A percentile compares a stretch with the other conserved stretches of the same genome.
These are phyloP conservation scores for Colletotrichum coccodes DNA, from an alignment of 2,329 filamentous ascomycete species.

Conservation along the genomic window DNA sequence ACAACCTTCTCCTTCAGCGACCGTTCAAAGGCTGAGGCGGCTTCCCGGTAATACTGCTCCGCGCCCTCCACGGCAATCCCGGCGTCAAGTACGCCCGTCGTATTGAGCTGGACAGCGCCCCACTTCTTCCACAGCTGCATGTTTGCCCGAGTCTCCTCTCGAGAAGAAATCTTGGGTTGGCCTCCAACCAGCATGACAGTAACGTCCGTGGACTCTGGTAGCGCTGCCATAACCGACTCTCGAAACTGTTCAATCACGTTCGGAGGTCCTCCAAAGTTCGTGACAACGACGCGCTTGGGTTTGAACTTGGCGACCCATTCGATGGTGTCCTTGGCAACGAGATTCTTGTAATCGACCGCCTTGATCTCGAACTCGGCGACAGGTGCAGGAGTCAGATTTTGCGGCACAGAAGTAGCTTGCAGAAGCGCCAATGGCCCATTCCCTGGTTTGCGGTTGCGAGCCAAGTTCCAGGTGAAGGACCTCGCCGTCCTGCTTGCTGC, in stretches of 20 bases:
- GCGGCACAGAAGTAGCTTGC: constrained; percentile 39
- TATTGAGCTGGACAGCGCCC: constrained; percentile 24
- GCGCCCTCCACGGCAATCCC: constrained; percentile 11
- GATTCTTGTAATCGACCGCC: constrained; percentile 23
- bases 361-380: constrained; percentile 16
- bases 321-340: neutral
- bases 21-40: constrained; percentile 14
- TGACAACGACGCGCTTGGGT: constrained; percentile 33
- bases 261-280: constrained; percentile 35
- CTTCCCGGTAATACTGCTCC: neutral
- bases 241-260: constrained; percentile 7
- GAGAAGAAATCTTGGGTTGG: neutral
- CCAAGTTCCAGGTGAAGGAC: constrained; percentile 39
- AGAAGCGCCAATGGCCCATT: constrained; percentile 38
- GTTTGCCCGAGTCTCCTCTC: neutral
- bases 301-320: constrained; percentile 30
- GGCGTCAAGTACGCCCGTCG: constrained; percentile 26
- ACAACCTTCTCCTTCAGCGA: constrained; percentile 5
- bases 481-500: constrained; percentile 44
- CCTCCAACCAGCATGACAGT: constrained; percentile 9
- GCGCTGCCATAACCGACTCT: neutral
- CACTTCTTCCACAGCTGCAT: constrained; percentile 3
- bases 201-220: neutral
- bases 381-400: neutral
- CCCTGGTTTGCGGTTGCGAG: constrained; percentile 26